Evolutionary conservation across 192 early-diverging fungal genomes (phyloP), one percentile per base, ranked within the genome.

Genomic region (Pilobolus umbonatus): DNA sequence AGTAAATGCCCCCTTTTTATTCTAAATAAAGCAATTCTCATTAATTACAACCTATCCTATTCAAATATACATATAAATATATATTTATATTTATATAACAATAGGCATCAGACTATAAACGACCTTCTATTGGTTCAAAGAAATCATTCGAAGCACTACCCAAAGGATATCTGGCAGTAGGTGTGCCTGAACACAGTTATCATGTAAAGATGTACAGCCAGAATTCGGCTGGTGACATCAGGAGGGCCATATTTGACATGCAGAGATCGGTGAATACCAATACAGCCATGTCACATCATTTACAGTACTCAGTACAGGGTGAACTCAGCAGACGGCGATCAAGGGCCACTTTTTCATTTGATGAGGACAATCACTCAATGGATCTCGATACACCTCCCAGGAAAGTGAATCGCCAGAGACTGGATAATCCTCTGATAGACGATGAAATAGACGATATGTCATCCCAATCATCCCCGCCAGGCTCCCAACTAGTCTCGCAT

Each of bases 161-260:
- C 14, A 54, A 54, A 54, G 52, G 52, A 2, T 54, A 38, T 24
- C 34, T 54, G 7, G 52, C 52, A 19, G 52, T 54, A 22, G 21
- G 34, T 0, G 38, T 54, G 24, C 52, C 52, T 4, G 52, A 54
- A 24, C 52, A 54, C 25, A 36, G 34, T 21, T 54, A 38, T 26
- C 52, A 54, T 5, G 35, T 54, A 21, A 54, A 54, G 38, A 54
- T 54, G 52, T 54, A 54, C 35, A 54, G 52, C 32, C 52, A 54
- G 15, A 54, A 54, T 17, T 36, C 52, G 24, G 35, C 35, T 12
- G 52, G 52, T 32, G 52, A 54, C 15, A 54, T 54, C 21, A 10
- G 52, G 38, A 31, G 52, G 24, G 52, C 52, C 7, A 54, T 54
- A 24, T 54, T 54, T 35, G 52, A 54, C 38, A 35, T 54, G 14